Percentiles rank a stretch among this genome's conserved stretches.
phyloP scores from a whole-genome alignment of 331 rosid species.

The Quercus lobata region DNA sequence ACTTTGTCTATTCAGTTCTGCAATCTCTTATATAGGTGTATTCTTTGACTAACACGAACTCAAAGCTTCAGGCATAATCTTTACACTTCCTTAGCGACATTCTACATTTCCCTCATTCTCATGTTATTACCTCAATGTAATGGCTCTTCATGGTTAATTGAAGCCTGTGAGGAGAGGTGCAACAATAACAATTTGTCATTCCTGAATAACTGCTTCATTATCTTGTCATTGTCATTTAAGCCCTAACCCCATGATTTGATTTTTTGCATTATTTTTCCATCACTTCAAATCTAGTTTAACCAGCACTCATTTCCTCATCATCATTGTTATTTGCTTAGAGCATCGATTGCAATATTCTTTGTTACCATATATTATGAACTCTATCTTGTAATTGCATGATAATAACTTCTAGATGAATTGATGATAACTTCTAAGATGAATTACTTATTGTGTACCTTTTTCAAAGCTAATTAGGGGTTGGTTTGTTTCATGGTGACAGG shows the following conservation, averaged over 20 bases:
- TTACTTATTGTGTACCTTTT: neutral
- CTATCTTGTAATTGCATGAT: neutral
- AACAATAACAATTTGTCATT: neutral
- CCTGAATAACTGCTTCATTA: neutral
- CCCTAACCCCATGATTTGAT: neutral
- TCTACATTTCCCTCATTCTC: neutral
- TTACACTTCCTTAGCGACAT: neutral
- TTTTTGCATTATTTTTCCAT: neutral
- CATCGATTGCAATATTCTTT: neutral
- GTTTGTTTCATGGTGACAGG: conserved; percentile 38
- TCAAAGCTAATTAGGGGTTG: conserved; percentile 14
- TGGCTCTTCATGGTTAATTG: conserved; percentile 1
- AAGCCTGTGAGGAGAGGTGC: conserved; percentile 1
- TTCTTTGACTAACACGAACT: neutral
- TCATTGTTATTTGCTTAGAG: neutral
- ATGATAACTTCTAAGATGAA: neutral
- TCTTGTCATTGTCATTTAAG: neutral
- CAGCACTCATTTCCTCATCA: neutral
- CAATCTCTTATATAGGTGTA: neutral
- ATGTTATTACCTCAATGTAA: neutral
- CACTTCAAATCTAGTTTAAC: neutral
- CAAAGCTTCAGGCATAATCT: neutral
- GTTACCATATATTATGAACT: neutral
- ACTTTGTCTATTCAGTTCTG: neutral
- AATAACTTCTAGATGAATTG: neutral